Conservation (phyloP, 2,329 filamentous ascomycete genomes). For the Colletotrichum tropicale region DNA sequence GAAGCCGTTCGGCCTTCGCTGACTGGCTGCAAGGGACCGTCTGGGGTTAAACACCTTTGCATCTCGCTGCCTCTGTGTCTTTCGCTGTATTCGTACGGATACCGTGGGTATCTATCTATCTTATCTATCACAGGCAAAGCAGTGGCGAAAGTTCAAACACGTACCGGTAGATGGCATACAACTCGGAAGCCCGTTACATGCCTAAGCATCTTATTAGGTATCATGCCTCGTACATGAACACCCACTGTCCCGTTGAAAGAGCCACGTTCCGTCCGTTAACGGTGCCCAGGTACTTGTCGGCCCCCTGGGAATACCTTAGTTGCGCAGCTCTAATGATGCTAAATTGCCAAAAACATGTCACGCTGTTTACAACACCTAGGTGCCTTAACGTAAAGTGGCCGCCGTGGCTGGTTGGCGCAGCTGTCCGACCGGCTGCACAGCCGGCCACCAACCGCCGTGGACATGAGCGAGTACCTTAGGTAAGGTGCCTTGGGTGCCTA, state of each 20-base stretch:
- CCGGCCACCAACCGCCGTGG: background rate
- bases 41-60: conserved; percentile 2
- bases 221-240: background rate
- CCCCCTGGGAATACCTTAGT: background rate
- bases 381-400: background rate
- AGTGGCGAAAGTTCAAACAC: background rate
- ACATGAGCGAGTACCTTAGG: too few relatives aligned
- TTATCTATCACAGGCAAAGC: background rate
- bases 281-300: background rate
- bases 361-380: background rate
- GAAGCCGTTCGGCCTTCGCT: background rate
- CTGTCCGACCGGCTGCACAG: background rate
- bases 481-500: too few relatives aligned
- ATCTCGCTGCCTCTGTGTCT: background rate
- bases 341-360: background rate
- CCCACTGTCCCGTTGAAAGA: background rate
- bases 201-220: background rate
- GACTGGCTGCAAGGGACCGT: conserved; percentile 17
- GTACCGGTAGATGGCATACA: background rate
- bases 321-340: background rate
- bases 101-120: background rate
- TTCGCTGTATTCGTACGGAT: background rate
- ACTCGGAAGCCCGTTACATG: background rate
- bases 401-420: background rate
- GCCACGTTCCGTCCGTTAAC: background rate